Evolutionary conservation across 2,329 filamentous ascomycete species (phyloP), one percentile per base, ranked within the genome.

Genomic region (Aspergillus brunneoviolaceus): DNA sequence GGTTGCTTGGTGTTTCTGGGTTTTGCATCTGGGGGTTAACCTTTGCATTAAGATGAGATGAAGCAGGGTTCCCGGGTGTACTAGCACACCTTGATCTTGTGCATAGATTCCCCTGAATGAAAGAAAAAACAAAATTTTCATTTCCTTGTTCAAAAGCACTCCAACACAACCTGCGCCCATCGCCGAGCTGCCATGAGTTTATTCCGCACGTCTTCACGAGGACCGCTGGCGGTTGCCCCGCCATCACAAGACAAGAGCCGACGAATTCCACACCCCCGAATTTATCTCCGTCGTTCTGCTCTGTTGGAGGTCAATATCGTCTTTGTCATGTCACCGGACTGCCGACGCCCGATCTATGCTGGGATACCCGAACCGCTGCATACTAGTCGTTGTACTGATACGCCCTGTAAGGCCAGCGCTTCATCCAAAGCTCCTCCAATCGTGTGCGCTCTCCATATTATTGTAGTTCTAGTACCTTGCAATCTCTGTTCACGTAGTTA

Each of bases 31-130:
- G 64, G 63, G 65, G 69, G 67, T 35, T 71, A 70, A 71, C 72
- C 66, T 75, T 72, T 70, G 69, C 69, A 74, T 73, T 68, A 71
- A 73, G 71, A 76, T 70, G 72, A 76, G 74, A 69, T 68, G 67
- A 69, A 68, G 72, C 61, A 64, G 64, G 72, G 73, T 71, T 73
- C 67, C 73, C 70, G 62, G 74, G 71, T 73, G 70, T 72, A 70
- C 72, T 71, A 69, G 74, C 70, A 72, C 73, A 71, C 68, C 63
- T 70, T 64, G 66, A 67, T 71, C 69, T 68, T 76, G 73, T 76
- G 75, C 74, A 77, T 77, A 77, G 72, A 77, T 76, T 76, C 74
- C 73, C 72, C 73, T 71, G 70, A 76, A 77, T 76, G 74, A 76
- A 71, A 72, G 72, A 76, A 72, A 35, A 73, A 72, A 72, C 68